Percentiles rank a stretch among this genome's conserved stretches.
Conservation (phyloP, 345 rosid genomes). For the Ceriops decandra region DNA sequence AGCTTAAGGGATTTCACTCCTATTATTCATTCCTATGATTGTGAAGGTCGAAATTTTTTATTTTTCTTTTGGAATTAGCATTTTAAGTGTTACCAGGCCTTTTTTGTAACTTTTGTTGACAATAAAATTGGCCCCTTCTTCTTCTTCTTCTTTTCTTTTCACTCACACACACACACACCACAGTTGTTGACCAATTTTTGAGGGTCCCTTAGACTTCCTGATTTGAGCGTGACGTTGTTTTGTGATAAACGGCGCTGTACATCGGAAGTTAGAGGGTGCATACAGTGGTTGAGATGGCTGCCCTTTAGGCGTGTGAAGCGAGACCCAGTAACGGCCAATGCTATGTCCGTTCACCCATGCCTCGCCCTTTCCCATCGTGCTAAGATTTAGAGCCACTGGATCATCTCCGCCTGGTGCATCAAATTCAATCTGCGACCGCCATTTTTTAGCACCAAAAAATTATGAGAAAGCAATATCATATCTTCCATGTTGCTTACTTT, state of each 20-base stretch:
- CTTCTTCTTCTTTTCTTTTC: too few species aligned
- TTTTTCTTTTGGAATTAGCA: too few species aligned
- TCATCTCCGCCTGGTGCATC: slow-evolving; percentile 19
- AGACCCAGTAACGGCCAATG: slow-evolving; percentile 24
- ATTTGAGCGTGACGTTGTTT: background rate
- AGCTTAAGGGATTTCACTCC: too few species aligned
- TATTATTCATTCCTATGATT: too few species aligned
- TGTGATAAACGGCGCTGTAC: background rate
- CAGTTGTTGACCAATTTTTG: too few species aligned
- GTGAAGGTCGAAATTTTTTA: too few species aligned
- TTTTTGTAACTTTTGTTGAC: too few species aligned
- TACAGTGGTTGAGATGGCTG: slow-evolving; percentile 11
- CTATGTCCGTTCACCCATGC: slow-evolving; percentile 22
- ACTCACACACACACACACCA: background rate
- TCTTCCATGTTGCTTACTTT: background rate
- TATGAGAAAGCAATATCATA: background rate
- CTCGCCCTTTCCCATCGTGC: slow-evolving; percentile 16
- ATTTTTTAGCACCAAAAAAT: background rate
- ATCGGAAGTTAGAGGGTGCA: background rate
- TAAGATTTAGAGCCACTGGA: slow-evolving; percentile 15
- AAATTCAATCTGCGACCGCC: slow-evolving; percentile 8
- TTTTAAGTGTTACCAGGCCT: too few species aligned
- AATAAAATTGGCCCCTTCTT: too few species aligned
- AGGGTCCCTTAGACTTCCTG: too few species aligned
- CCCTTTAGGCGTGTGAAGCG: slow-evolving; percentile 12